These are phyloP conservation scores for Triangularia setosa DNA, from an alignment of 2,329 filamentous ascomycete species.

Conservation along the genomic window DNA sequence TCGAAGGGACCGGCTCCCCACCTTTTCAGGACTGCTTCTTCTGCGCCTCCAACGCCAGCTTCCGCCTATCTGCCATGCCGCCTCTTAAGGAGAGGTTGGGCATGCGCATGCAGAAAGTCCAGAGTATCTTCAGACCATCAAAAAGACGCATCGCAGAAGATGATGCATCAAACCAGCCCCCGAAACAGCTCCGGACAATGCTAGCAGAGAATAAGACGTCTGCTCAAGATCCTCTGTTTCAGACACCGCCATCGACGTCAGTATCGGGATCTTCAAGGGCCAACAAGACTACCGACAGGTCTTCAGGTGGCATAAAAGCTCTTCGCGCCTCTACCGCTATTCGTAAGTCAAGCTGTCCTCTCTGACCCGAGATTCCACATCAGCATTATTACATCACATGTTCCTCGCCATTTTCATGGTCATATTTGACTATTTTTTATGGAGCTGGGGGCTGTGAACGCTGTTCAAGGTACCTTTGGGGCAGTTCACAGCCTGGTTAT, in stretches of 20 bases:
- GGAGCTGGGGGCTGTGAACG: neutral
- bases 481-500: too few relatives aligned
- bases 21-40: neutral
- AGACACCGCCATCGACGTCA: neutral
- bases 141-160: conserved; percentile 15
- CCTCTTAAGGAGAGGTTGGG: conserved; percentile 14
- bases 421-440: too few relatives aligned
- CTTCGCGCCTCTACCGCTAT: neutral
- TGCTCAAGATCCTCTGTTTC: neutral
- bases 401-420: neutral
- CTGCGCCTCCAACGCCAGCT: neutral
- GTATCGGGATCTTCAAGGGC: neutral
- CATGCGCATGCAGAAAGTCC: conserved; percentile 12
- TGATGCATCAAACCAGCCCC: neutral
- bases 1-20: neutral
- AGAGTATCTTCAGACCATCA: conserved; percentile 12
- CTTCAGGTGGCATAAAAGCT: neutral
- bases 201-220: neutral
- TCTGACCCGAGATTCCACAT: neutral
- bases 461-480: too few relatives aligned
- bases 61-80: conserved; percentile 10
- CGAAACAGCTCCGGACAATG: conserved; percentile 16
- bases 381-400: neutral
- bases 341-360: neutral
- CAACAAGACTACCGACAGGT: neutral